Evolutionary conservation across 768 basidiomycete genomes (phyloP), one percentile per base, ranked within the genome.

Genomic region (Russula griseocarnosa): DNA sequence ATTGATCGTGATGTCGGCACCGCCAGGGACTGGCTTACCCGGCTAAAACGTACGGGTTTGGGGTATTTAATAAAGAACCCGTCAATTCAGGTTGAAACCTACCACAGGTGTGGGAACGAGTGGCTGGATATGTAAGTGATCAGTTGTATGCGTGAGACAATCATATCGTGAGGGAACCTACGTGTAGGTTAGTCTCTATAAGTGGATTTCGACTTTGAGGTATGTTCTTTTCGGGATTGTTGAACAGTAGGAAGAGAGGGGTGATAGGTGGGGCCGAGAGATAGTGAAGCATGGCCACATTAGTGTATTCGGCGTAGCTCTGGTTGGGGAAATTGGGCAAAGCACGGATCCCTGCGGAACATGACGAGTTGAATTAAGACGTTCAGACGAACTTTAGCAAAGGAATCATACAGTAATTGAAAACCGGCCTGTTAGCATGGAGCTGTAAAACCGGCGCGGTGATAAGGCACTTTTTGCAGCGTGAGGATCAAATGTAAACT

Each of bases 241-340:
- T 1, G 1, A 20, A 20, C 9, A 4, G 1, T 10, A 3, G 7
- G 44, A 10, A n/a, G 20, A 1, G 40, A 6, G 40, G 55, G 32
- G 2, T 67, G 8, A 2, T 0, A 2, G 6, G 14, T 3, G 2
- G 2, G 5, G 69, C 69, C 2, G 56, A 62, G 1, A 0, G 0
- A 40, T 70, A 70, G 42, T 49, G 69, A 53, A 70, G 64, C 38
- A 69, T 53, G 7, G 69, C 69, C 38, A 50, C 46, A 28, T 70
- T 70, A 13, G 51, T 38, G 47, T 40, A n/a, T 49, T 14, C 22
- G 3, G 11, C 16, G 42, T 69, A 26, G 56, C 47, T 10, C 69
- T 30, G 42, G 49, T 7, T 9, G 8, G 0, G 0, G 0, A 26
- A 2, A 55, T 57, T 57, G 36, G 65, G 65, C 2, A 57, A 32